Evolutionary conservation across 2,329 filamentous ascomycete species (phyloP).

Genomic region (Talaromyces sp.): DNA sequence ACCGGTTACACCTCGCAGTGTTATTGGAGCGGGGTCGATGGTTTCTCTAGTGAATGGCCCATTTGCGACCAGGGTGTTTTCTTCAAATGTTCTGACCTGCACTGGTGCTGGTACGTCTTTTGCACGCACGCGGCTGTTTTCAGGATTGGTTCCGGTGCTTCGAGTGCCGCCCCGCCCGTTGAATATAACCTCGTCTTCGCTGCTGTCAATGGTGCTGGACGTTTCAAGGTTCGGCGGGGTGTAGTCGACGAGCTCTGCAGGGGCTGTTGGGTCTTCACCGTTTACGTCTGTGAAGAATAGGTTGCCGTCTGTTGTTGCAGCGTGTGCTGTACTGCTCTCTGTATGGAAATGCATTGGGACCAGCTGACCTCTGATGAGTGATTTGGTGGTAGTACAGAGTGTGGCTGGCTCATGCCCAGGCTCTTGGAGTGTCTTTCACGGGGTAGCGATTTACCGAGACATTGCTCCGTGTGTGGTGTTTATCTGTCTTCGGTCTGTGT

Average conservation of each 20-base stretch:
- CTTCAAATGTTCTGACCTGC: neutral
- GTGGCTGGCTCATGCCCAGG: neutral
- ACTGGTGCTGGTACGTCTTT: neutral
- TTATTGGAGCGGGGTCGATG: neutral
- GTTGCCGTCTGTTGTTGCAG: neutral
- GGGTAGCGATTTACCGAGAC: neutral
- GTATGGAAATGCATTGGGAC: neutral
- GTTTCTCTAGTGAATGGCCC: neutral
- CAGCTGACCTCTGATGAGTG: neutral
- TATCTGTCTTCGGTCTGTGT: no score
- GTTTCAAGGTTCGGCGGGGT: neutral
- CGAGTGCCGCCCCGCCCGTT: slow-evolving; percentile 21
- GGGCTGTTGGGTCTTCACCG: slow-evolving; percentile 17
- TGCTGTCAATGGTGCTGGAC: slow-evolving; percentile 51
- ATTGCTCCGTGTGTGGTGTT: neutral
- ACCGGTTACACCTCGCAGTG: neutral
- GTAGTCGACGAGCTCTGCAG: neutral
- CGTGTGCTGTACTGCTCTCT: neutral
- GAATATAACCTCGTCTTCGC: slow-evolving; percentile 57
- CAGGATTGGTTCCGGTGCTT: slow-evolving; percentile 15
- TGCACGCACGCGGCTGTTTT: slow-evolving; percentile 18
- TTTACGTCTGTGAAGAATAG: slow-evolving; percentile 33
- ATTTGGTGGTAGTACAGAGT: neutral
- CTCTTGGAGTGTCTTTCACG: neutral
- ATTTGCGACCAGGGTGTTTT: neutral